phyloP scores from a whole-genome alignment of 208 protist species.

The Histomonas meleagridis region DNA sequence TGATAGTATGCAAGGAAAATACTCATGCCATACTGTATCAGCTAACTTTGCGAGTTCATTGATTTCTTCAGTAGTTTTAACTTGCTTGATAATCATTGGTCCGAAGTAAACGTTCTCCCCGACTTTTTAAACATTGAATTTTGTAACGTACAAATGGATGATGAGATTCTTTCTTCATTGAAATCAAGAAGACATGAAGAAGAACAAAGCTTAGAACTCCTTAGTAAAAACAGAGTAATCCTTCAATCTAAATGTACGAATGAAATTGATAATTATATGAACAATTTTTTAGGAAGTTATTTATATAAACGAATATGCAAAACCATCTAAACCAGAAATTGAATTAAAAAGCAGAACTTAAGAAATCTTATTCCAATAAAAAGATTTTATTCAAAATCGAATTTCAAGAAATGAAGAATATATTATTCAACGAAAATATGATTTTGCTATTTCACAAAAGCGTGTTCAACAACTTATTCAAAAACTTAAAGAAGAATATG shows the following conservation, averaged over 20 bases:
- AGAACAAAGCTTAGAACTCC: neutral
- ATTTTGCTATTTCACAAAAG: slow-evolving; percentile 3
- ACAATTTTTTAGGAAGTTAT: neutral
- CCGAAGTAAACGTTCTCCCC: too few species aligned
- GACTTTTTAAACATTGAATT: too few species aligned
- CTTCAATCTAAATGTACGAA: neutral
- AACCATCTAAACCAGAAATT: neutral
- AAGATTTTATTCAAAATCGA: neutral
- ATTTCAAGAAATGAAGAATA: neutral
- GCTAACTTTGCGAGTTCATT: neutral
- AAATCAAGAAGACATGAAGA: neutral
- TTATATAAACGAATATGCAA: neutral
- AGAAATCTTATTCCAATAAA: neutral
- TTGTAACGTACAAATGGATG: too few species aligned
- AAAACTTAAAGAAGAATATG: neutral
- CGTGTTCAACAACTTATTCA: neutral
- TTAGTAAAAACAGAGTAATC: neutral
- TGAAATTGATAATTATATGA: neutral
- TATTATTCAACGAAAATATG: neutral
- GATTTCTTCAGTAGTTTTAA: too few species aligned
- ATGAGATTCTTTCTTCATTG: neutral
- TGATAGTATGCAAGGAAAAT: neutral
- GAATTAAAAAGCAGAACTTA: neutral
- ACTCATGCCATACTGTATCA: neutral
- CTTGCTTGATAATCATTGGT: too few species aligned